Base-by-base conservation (phyloP, 2,329 filamentous ascomycete genomes). In the Hymenotorrendiella dingleyae region DNA sequence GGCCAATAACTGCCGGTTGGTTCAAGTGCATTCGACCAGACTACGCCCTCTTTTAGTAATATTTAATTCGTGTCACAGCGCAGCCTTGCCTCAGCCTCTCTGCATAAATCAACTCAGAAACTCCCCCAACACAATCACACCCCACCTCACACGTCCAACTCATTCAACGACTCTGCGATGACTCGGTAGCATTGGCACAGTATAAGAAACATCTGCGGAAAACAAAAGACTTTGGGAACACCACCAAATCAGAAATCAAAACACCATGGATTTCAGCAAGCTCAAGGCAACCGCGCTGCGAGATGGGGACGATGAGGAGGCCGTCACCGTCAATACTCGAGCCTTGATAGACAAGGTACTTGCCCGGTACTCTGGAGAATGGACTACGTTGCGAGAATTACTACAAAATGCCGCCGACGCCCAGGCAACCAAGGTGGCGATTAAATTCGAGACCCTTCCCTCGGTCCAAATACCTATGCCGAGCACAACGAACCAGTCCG, bases 321-420 rank as follows among this genome's bases (percentile, higher is more conserved):
- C 93, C 30, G 93, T 98, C 43, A 98, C 93, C 1, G 93, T 98
- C 59, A 95, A 98, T 62, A 98, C 93, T 36, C 78, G 94, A 59
- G 93, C 93, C 32, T 67, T 98, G 56, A 98, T 98, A 61, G 94
- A 97, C 69, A 98, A 98, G 66, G 91, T 98, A 9, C 76, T 98
- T 37, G 93, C 93, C 8, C 77, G 93, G 60, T 98, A 98, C 63
- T 95, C 90, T 2, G 91, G 93, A 56, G 94, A 98, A 70, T 96
- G 91, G 83, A 89, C 80, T 5, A 85, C 77, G 7, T 69, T 98
- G 14, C 80, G 93, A 71, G 93, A 98, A 64, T 80, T 98, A 48
- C 89, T 98, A 33, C 93, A 98, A 61, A 98, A 98, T 62, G 93
- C 93, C n/a, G 91, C 93, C 50, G 93, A 98, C 69, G 93, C 93